These are phyloP conservation scores for Lactarius hatsudake DNA, from an alignment of 768 basidiomycete genomes.

Conservation along the genomic window DNA sequence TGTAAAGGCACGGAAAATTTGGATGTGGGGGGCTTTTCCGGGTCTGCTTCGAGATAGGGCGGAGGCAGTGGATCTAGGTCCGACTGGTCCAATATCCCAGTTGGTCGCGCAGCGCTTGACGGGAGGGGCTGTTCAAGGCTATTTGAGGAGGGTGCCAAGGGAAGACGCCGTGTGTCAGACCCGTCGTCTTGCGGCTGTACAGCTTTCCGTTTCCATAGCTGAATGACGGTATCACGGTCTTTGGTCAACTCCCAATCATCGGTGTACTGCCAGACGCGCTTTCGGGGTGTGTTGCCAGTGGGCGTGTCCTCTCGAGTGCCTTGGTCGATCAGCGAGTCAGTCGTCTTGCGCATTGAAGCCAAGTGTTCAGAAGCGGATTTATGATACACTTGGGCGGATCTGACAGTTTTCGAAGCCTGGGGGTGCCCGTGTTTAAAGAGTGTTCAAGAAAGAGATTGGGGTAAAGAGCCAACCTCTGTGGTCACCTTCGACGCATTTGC, in stretches of 20 bases:
- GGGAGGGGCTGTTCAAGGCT: background rate
- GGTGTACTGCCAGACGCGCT: conserved; percentile 66
- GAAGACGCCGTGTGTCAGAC: conserved; percentile 30
- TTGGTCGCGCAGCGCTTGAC: conserved; percentile 1
- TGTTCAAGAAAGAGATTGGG: conserved; percentile 3
- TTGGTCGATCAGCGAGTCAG: conserved; percentile 50
- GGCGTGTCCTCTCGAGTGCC: conserved; percentile 61
- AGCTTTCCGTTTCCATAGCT: conserved; percentile 40
- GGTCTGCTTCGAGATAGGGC: conserved; percentile 18
- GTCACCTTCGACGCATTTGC: conserved; percentile 41
- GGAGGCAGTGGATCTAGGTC: conserved; percentile 15
- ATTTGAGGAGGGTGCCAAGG: conserved; percentile 4
- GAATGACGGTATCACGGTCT: conserved; percentile 57
- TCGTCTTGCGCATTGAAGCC: conserved; percentile 47
- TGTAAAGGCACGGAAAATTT: conserved; percentile 9
- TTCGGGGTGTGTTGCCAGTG: conserved; percentile 74
- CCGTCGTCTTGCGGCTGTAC: conserved; percentile 33
- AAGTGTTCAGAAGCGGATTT: conserved; percentile 44
- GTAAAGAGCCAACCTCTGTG: conserved; percentile 48
- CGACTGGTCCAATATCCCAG: conserved; percentile 1
- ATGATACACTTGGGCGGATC: conserved; percentile 45
- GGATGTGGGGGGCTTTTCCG: background rate
- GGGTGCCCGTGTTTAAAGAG: conserved; percentile 13
- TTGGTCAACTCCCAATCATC: conserved; percentile 73
- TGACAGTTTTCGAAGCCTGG: conserved; percentile 44